Evolutionary conservation across 805 yeast species (phyloP).

Genomic region (Nakazawaea ambrosiae): DNA sequence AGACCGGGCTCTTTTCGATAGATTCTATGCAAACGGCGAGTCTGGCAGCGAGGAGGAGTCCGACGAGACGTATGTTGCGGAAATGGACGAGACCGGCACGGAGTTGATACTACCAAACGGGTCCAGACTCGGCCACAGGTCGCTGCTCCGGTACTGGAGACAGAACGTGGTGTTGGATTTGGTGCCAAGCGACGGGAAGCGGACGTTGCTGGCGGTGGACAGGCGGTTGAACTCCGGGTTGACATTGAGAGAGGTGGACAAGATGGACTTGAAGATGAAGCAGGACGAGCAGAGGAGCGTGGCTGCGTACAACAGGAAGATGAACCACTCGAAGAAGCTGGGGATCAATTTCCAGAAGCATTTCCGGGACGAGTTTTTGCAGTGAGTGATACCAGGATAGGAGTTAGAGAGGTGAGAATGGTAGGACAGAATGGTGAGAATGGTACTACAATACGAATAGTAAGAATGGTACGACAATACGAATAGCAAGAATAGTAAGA

Average conservation of each 20-base stretch:
- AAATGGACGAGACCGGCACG: constrained; percentile 47
- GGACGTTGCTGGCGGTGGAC: constrained; percentile 60
- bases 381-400: constrained; percentile 15
- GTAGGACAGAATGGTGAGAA: too few species aligned
- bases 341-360: constrained; percentile 72
- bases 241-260: constrained; percentile 45
- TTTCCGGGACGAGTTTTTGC: constrained; percentile 59
- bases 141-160: constrained; percentile 53
- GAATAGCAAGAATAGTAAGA: too few species aligned
- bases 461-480: too few species aligned
- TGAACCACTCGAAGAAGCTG: constrained; percentile 7
- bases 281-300: constrained; percentile 30
- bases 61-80: constrained; percentile 22
- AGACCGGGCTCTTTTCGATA: constrained; percentile 28
- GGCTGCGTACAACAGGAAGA: constrained; percentile 43
- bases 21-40: constrained; percentile 30
- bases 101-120: constrained; percentile 66
- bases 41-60: constrained; percentile 17
- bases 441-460: too few species aligned
- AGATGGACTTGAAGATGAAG: constrained; percentile 41
- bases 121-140: constrained; percentile 61
- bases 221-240: constrained; percentile 44
- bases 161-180: constrained; percentile 42
- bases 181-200: constrained; percentile 44
- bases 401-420: neutral